Evolutionary conservation across 495 filamentous ascomycete genomes (phyloP).

Genomic region (Lophiotrema nucula): DNA sequence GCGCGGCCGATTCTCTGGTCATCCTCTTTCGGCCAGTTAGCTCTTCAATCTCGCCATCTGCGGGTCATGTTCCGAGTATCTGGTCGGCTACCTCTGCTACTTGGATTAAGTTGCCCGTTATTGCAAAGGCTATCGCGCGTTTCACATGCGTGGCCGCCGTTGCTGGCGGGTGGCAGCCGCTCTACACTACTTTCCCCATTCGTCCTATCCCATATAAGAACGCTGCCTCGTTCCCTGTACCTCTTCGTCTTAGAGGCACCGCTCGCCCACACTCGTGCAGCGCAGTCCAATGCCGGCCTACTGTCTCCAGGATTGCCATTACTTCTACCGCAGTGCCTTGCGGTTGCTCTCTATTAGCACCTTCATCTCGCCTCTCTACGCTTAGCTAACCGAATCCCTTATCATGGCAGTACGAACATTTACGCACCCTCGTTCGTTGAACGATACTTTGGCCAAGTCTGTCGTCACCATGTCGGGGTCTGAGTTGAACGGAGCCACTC

Average conservation of each 20-base stretch:
- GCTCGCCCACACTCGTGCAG: slow-evolving; percentile 19
- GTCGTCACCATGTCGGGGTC: slow-evolving; percentile 30
- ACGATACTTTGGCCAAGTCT: slow-evolving; percentile 55
- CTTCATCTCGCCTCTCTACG: slow-evolving; percentile 69
- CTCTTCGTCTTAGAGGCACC: slow-evolving; percentile 9
- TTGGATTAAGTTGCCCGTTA: slow-evolving; percentile 27
- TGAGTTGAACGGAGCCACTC: slow-evolving; percentile 20
- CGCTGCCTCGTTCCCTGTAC: slow-evolving; percentile 8
- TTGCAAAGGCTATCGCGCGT: slow-evolving; percentile 30
- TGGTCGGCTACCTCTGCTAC: slow-evolving; percentile 26
- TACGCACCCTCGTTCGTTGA: slow-evolving; percentile 67
- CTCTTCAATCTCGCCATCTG: slow-evolving; percentile 30
- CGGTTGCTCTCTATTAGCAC: slow-evolving; percentile 78
- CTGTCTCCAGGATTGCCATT: slow-evolving; percentile 84
- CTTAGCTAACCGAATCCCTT: slow-evolving; percentile 48
- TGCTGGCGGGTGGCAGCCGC: slow-evolving; percentile 13
- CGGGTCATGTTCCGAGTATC: slow-evolving; percentile 27
- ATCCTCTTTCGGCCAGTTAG: slow-evolving; percentile 7
- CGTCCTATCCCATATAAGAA: slow-evolving; percentile 36
- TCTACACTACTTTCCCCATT: slow-evolving; percentile 31
- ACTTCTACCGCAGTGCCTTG: slow-evolving; percentile 85
- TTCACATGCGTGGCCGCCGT: slow-evolving; percentile 28
- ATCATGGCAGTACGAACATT: slow-evolving; percentile 50
- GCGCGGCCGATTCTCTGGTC: slow-evolving; percentile 3
- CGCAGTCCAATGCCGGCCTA: slow-evolving; percentile 67